Base-by-base conservation (phyloP, 768 basidiomycete genomes). In the Kwoniella newhampshirensis region DNA sequence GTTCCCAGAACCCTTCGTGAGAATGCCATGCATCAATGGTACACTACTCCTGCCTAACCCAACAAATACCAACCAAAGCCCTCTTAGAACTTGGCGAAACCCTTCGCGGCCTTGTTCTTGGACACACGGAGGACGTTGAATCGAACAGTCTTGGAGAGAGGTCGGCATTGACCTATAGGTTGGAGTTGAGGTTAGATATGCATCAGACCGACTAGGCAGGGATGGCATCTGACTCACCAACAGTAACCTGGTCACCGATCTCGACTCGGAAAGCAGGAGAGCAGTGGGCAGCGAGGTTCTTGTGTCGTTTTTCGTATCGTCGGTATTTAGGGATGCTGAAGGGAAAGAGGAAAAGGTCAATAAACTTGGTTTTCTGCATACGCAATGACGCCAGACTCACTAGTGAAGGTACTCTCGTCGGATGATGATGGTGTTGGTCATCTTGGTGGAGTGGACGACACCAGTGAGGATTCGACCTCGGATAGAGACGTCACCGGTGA, bases 211-310 rank as follows among this genome's bases (percentile, higher is more conserved):
- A 36, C 18, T 17, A 7, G 20, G 18, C 67, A 70, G 89, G 18
- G 43, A 51, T 5, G 7, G 17, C 20, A 37, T 17, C 20, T 18
- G 12, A 60, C 58, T 51, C 42, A 59, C 91, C 92, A 65, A 98
- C 93, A 59, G 93, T 98, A 67, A 98, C 96, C 54, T 82, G 80
- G 77, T 98, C 96, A 26, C 96, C 96, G 50, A 86, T 53, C 77
- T 98, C 93, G 59, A 91, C 91, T 81, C 96, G 96, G 89, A 99
- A 99, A 51, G 93, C 93, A 36, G 96, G 96, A 23, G 94, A 98
- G 75, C 89, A 85, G 77, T 99, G 96, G 44, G 85, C 96, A 41
- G 94, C 91, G 76, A 99, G 78, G 82, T 99, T 99, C 83, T 94
- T 96, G 83, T 99, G 96, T 74, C 94, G 54, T 64, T 77, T 76